These are phyloP conservation scores for Lichtheimia ornata DNA, from an alignment of 371 early-diverging fungal genomes.

Conservation along the genomic window DNA sequence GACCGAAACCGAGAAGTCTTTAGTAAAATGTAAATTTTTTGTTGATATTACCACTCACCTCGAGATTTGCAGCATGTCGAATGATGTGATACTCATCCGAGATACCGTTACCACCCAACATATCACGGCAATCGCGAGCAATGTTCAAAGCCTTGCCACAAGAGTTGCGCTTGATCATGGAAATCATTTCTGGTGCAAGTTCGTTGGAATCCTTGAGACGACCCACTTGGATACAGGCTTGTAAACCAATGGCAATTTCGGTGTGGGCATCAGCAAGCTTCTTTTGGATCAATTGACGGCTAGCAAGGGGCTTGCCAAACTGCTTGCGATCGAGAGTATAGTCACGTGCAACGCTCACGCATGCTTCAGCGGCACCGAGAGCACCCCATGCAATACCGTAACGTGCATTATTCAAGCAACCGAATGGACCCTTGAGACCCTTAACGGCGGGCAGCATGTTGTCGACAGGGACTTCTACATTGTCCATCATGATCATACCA, in stretches of 20 bases:
- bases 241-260: slow-evolving; percentile 91
- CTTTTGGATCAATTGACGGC: slow-evolving; percentile 95
- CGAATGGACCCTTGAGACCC: slow-evolving; percentile 97
- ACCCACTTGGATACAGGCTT: slow-evolving; percentile 92
- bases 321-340: slow-evolving; percentile 90
- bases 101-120: slow-evolving; percentile 94
- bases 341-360: slow-evolving; percentile 86
- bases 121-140: slow-evolving; percentile 87
- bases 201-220: slow-evolving; percentile 89
- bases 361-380: slow-evolving; percentile 95
- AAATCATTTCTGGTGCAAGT: slow-evolving; percentile 95
- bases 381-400: slow-evolving; percentile 98
- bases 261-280: slow-evolving; percentile 95
- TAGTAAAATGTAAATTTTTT: too few species aligned
- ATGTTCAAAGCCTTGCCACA: slow-evolving; percentile 94
- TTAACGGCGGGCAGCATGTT: slow-evolving; percentile 88
- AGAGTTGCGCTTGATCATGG: slow-evolving; percentile 96
- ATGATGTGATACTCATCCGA: slow-evolving; percentile 97
- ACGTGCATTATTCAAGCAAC: slow-evolving; percentile 97
- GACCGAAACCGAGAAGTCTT: too few species aligned
- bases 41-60: slow-evolving; percentile 33
- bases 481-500: slow-evolving; percentile 98
- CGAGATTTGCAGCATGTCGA: slow-evolving; percentile 93
- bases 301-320: slow-evolving; percentile 94
- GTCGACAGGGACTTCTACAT: slow-evolving; percentile 89